These are phyloP conservation scores for Creolimax fragrantissima DNA, from an alignment of 78 protist genomes.

Conservation along the genomic window DNA sequence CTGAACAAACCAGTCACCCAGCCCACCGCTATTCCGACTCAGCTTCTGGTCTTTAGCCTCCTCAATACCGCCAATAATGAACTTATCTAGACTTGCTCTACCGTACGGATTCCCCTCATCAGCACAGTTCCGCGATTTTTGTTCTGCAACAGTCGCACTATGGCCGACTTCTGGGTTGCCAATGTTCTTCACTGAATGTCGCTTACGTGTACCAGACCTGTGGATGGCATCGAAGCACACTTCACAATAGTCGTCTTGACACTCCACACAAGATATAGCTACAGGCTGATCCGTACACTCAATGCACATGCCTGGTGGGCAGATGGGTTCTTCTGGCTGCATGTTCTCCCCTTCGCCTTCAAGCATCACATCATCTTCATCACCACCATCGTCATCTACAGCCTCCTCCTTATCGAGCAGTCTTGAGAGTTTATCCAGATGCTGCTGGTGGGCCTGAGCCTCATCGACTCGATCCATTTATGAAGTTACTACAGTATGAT, in stretches of 20 bases:
- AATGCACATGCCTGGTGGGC: conserved; percentile 7
- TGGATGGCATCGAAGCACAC: conserved; percentile 8
- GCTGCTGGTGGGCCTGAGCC: neutral
- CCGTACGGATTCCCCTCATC: neutral
- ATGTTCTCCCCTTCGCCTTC: neutral
- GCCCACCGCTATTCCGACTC: neutral
- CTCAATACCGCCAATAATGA: neutral
- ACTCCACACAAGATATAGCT: neutral
- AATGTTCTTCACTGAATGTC: neutral
- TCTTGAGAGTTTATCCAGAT: neutral
- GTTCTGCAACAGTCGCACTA: neutral
- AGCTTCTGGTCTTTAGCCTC: neutral
- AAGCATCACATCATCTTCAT: neutral
- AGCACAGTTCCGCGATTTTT: neutral
- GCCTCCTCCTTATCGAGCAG: neutral
- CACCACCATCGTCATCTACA: neutral
- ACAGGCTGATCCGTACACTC: conserved; percentile 24
- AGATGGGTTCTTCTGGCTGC: neutral
- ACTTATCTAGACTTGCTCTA: neutral
- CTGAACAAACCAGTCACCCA: conserved; percentile 14
- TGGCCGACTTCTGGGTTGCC: neutral
- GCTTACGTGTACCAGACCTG: neutral
- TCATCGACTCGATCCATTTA: neutral
- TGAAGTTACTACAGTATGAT: neutral
- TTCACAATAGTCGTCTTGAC: conserved; percentile 2